Conservation (phyloP, 345 rosid species). For the Aethionema arabicum region DNA sequence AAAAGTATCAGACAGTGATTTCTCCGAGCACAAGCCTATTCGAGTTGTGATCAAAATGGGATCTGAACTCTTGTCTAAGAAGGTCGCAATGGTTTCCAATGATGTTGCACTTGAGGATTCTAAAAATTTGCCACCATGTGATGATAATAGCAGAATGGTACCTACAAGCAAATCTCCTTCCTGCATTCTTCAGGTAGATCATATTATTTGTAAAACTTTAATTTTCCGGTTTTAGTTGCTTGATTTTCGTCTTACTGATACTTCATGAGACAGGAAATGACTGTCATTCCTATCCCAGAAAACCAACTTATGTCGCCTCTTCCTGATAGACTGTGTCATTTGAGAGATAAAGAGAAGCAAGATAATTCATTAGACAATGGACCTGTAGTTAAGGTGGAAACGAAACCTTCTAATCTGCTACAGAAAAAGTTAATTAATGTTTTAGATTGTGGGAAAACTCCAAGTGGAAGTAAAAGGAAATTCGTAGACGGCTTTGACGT, state of each 20-base stretch:
- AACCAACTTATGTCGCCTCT: constrained; percentile 65
- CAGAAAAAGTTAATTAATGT: constrained; percentile 36
- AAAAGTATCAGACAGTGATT: constrained; percentile 31
- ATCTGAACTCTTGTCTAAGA: constrained; percentile 42
- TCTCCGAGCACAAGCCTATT: constrained; percentile 44
- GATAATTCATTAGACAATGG: constrained; percentile 26
- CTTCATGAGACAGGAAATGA: constrained; percentile 61
- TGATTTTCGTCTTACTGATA: constrained; percentile 24
- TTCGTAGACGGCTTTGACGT: constrained; percentile 33
- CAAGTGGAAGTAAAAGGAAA: constrained; percentile 40
- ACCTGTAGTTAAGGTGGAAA: constrained; percentile 29
- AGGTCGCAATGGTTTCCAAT: constrained; percentile 42
- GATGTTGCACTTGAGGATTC: constrained; percentile 62
- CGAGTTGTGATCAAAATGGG: constrained; percentile 63
- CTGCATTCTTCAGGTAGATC: constrained; percentile 64
- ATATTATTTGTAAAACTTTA: constrained; percentile 22
- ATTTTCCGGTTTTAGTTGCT: constrained; percentile 12
- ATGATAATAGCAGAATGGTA: constrained; percentile 43
- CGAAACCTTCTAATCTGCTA: constrained; percentile 33
- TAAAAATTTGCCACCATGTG: constrained; percentile 50
- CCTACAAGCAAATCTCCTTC: constrained; percentile 47
- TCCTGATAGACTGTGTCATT: constrained; percentile 48
- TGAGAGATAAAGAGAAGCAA: constrained; percentile 43
- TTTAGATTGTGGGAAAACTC: constrained; percentile 33
- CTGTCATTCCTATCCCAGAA: constrained; percentile 50